Evolutionary conservation across 805 yeast genomes (phyloP).

Genomic region (Candida ficus): DNA sequence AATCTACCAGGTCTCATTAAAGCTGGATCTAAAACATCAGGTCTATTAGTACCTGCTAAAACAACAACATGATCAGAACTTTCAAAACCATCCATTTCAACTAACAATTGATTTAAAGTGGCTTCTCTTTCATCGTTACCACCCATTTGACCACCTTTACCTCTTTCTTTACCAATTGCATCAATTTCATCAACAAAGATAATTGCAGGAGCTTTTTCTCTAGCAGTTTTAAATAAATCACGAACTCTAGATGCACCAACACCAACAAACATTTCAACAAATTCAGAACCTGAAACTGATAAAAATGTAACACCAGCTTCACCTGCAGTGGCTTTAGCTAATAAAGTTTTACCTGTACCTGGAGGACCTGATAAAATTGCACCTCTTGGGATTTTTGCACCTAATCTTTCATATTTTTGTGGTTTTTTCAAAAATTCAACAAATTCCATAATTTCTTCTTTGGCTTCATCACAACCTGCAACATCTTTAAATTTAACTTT

Average conservation of each 20-base stretch:
- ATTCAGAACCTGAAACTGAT: conserved; percentile 90
- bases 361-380: conserved; percentile 94
- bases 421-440: conserved; percentile 87
- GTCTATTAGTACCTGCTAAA: conserved; percentile 90
- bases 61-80: conserved; percentile 89
- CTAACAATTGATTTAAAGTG: conserved; percentile 85
- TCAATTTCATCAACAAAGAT: conserved; percentile 93
- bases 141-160: conserved; percentile 68
- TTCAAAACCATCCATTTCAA: conserved; percentile 94
- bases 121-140: conserved; percentile 92
- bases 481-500: conserved; percentile 82
- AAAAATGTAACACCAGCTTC: conserved; percentile 93
- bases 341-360: conserved; percentile 91
- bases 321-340: conserved; percentile 95
- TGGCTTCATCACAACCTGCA: conserved; percentile 93
- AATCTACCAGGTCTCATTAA: conserved; percentile 92
- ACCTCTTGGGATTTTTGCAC: conserved; percentile 94
- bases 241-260: conserved; percentile 95
- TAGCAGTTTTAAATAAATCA: conserved; percentile 84
- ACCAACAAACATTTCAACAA: conserved; percentile 96
- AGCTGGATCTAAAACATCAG: conserved; percentile 87
- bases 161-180: conserved; percentile 87
- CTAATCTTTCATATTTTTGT: conserved; percentile 74
- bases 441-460: conserved; percentile 93
- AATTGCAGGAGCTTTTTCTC: conserved; percentile 86